Percentiles rank a stretch among this genome's conserved stretches.
phyloP scores from a whole-genome alignment of 2,329 filamentous ascomycete species.

The Paraphaeosphaeria sporulosa region DNA sequence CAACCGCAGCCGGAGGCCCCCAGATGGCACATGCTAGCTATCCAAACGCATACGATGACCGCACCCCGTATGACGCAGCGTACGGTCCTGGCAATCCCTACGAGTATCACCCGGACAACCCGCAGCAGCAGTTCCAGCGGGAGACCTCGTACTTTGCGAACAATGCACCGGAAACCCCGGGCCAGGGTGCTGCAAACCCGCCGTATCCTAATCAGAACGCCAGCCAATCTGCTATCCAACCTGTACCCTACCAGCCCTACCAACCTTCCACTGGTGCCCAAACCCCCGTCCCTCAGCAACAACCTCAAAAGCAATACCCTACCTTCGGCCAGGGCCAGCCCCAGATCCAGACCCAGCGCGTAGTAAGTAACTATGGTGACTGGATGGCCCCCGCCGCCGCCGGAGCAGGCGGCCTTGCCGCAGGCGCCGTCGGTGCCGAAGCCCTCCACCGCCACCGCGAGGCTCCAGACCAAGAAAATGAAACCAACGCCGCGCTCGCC shows the following conservation, averaged over 20 bases:
- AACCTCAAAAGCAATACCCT: conserved; percentile 21
- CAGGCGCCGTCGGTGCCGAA: conserved; percentile 51
- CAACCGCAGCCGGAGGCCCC: conserved; percentile 63
- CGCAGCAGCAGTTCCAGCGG: conserved; percentile 15
- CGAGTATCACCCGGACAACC: conserved; percentile 13
- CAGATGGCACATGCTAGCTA: conserved; percentile 28
- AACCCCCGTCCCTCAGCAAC: conserved; percentile 15
- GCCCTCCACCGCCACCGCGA: conserved; percentile 38
- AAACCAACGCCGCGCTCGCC: conserved; percentile 7
- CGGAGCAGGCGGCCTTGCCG: conserved; percentile 53
- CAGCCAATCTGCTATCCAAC: conserved; percentile 11
- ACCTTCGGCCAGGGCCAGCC: neutral
- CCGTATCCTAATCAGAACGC: conserved; percentile 3
- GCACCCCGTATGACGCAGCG: conserved; percentile 17
- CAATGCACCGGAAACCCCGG: conserved; percentile 15
- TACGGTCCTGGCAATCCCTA: conserved; percentile 22
- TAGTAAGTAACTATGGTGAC: conserved; percentile 57
- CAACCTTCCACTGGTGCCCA: neutral
- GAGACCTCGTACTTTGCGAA: conserved; percentile 25
- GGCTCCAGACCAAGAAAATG: conserved; percentile 25
- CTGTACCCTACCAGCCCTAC: conserved; percentile 3
- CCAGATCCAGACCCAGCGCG: conserved; percentile 29
- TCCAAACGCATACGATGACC: conserved; percentile 27
- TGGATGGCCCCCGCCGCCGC: conserved; percentile 65
- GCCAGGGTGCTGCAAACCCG: conserved; percentile 7